Conservation (phyloP, 768 basidiomycete species). For the Psilocybe sp. region DNA sequence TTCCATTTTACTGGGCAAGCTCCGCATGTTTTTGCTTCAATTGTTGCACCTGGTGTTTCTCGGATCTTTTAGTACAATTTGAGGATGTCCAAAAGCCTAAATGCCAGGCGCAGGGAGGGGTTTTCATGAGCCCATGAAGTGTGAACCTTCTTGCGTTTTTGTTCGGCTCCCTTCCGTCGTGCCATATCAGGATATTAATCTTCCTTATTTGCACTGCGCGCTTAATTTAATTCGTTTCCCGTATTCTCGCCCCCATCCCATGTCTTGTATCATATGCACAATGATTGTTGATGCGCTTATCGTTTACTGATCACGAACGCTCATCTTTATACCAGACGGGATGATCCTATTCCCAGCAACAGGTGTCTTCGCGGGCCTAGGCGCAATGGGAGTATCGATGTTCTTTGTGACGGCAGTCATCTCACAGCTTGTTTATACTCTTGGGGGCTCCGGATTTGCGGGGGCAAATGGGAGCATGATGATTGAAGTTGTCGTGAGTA, state of each 20-base stretch:
- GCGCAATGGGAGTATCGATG: conserved; percentile 91
- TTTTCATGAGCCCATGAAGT: too few species aligned
- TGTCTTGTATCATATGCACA: background rate
- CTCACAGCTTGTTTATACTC: conserved; percentile 80
- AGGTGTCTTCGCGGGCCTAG: conserved; percentile 76
- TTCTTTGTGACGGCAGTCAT: conserved; percentile 86
- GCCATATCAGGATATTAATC: conserved; percentile 11
- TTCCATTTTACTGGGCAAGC: too few species aligned
- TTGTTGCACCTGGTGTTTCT: too few species aligned
- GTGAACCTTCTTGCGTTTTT: too few species aligned
- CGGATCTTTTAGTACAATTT: too few species aligned
- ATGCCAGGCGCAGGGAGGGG: too few species aligned
- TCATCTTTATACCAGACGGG: conserved; percentile 53
- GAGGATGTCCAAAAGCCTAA: too few species aligned
- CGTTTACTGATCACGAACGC: too few species aligned
- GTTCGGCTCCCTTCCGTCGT: background rate
- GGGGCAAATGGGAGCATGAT: conserved; percentile 96
- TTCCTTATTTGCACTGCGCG: conserved; percentile 9
- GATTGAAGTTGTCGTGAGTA: conserved; percentile 92
- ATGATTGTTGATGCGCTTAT: too few species aligned
- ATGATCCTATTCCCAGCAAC: conserved; percentile 94
- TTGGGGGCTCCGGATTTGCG: conserved; percentile 86
- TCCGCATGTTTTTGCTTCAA: too few species aligned
- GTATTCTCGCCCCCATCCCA: background rate
- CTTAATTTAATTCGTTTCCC: background rate